Evolutionary conservation across 75 land plant genomes (phyloP).

Genomic region (Picea sitchensis): DNA sequence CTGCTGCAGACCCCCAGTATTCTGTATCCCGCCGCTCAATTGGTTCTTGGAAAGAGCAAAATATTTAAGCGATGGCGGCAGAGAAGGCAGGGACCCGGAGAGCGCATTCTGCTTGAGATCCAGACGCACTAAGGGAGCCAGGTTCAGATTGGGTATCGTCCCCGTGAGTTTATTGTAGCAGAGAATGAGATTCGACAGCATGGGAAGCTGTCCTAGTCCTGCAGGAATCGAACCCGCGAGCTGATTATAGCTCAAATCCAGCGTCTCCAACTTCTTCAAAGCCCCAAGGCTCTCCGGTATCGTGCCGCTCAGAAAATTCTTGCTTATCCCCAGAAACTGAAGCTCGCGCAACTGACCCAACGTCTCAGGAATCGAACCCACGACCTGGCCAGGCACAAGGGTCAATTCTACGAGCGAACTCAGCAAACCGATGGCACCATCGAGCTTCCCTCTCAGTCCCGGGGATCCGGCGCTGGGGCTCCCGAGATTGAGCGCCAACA

Average conservation of each 20-base stretch:
- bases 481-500: conserved; percentile 51
- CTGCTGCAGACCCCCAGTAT: conserved; percentile 22
- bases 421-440: conserved; percentile 41
- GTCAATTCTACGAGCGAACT: conserved; percentile 38
- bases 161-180: conserved; percentile 64
- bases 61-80: conserved; percentile 63
- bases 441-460: conserved; percentile 51
- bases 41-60: conserved; percentile 59
- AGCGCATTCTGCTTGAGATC: conserved; percentile 56
- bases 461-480: conserved; percentile 64
- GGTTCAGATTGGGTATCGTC: conserved; percentile 33
- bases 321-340: conserved; percentile 54
- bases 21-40: conserved; percentile 39
- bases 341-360: conserved; percentile 30
- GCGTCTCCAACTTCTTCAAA: conserved; percentile 34
- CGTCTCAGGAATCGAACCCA: conserved; percentile 39
- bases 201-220: conserved; percentile 26
- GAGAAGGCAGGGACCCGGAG: conserved; percentile 46
- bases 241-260: conserved; percentile 61
- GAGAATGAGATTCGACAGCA: conserved; percentile 47
- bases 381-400: conserved; percentile 58
- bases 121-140: conserved; percentile 35
- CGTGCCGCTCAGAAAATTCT: conserved; percentile 53
- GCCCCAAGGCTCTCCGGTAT: conserved; percentile 37
- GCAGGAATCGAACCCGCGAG: conserved; percentile 47